Evolutionary conservation across 768 basidiomycete species (phyloP).

Genomic region (Symmetrospora coprosmae): DNA sequence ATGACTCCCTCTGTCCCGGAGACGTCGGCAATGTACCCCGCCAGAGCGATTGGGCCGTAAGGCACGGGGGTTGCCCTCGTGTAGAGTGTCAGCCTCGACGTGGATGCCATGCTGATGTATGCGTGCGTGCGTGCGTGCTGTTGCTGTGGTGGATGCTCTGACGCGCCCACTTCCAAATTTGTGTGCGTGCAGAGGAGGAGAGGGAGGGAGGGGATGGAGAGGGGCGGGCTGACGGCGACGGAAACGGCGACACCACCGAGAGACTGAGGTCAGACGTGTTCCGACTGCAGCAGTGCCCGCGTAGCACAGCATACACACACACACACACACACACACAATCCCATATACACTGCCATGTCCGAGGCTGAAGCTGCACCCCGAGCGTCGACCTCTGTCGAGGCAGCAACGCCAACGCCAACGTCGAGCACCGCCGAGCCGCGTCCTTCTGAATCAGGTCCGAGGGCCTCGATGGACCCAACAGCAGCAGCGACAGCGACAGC

Average conservation of each 20-base stretch:
- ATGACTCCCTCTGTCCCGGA: conserved; percentile 1
- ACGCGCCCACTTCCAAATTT: too few species aligned
- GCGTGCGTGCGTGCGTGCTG: too few species aligned
- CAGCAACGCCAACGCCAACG: not conserved
- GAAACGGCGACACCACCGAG: too few species aligned
- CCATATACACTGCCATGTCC: too few species aligned
- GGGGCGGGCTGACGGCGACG: not conserved
- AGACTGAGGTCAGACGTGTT: too few species aligned
- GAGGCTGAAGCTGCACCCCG: conserved; percentile 1
- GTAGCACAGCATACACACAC: too few species aligned
- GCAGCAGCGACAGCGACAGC: not conserved
- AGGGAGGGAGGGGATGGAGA: not conserved
- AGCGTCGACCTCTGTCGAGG: not conserved
- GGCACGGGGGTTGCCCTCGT: conserved; percentile 3
- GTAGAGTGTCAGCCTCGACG: conserved; percentile 11
- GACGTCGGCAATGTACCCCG: not conserved
- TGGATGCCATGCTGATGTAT: conserved; percentile 21
- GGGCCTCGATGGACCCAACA: not conserved
- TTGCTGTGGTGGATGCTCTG: too few species aligned
- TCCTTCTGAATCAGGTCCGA: too few species aligned
- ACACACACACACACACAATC: too few species aligned
- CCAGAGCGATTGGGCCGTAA: conserved; percentile 12
- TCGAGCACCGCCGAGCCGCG: too few species aligned
- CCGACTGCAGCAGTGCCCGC: too few species aligned
- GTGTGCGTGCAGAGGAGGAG: not conserved